phyloP scores from a whole-genome alignment of 768 basidiomycete genomes.

The Lactarius sp. region DNA sequence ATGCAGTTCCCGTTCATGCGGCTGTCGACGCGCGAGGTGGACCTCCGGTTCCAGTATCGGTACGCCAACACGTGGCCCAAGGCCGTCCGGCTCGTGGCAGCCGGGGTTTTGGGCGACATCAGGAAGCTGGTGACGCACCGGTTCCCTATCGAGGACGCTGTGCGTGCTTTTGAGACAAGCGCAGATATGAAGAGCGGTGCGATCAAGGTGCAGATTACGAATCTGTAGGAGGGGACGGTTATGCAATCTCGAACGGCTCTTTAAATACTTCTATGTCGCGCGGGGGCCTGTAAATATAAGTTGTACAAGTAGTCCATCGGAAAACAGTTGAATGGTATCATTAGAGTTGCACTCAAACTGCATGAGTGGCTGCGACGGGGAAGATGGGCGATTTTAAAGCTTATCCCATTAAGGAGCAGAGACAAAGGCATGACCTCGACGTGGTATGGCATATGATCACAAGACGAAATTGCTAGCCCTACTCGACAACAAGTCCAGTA shows the following conservation, averaged over 20 bases:
- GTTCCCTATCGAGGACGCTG: conserved; percentile 66
- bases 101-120: conserved; percentile 63
- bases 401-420: too few relatives aligned
- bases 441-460: too few relatives aligned
- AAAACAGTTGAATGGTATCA: neutral
- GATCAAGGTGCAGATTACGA: conserved; percentile 59
- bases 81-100: conserved; percentile 72
- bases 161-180: conserved; percentile 73
- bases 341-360: too few relatives aligned
- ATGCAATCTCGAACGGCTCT: neutral
- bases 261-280: neutral
- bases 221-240: neutral
- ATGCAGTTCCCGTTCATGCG: conserved; percentile 67
- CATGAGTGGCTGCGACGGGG: too few relatives aligned
- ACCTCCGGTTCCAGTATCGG: conserved; percentile 63
- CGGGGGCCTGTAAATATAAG: too few relatives aligned
- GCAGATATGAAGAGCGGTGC: conserved; percentile 63
- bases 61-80: conserved; percentile 78
- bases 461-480: too few relatives aligned
- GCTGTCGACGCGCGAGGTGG: conserved; percentile 64
- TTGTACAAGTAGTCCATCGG: too few relatives aligned
- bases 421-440: too few relatives aligned
- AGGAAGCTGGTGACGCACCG: conserved; percentile 78
- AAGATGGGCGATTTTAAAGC: too few relatives aligned
- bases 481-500: too few relatives aligned